A percentile compares a stretch with the other conserved stretches of the same genome.
These are phyloP conservation scores for Fraxinus platypoda DNA, from an alignment of 305 asterid genomes.

Conservation along the genomic window DNA sequence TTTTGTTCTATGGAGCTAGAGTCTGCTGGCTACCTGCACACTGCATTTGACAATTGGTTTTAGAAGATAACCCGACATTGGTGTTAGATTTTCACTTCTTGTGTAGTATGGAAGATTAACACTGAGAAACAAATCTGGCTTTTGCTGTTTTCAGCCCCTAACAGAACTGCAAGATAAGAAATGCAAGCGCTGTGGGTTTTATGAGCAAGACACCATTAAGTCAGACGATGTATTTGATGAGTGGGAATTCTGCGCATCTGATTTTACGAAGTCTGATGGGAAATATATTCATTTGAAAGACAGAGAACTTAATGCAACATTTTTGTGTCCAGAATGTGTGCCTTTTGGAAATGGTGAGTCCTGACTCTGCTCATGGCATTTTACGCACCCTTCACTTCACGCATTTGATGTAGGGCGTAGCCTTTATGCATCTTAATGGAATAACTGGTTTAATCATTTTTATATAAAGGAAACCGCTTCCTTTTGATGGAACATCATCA, in stretches of 20 bases:
- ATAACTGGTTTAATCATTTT: background rate
- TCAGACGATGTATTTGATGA: conserved; percentile 66
- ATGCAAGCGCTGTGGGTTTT: conserved; percentile 90
- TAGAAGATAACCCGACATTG: background rate
- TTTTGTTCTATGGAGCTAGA: background rate
- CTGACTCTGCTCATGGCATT: conserved; percentile 4
- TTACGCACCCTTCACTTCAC: conserved; percentile 1
- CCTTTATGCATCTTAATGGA: background rate
- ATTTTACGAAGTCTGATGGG: conserved; percentile 61
- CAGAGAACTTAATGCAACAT: conserved; percentile 68
- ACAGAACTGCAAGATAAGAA: conserved; percentile 51
- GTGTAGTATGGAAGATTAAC: background rate
- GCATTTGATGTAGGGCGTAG: background rate
- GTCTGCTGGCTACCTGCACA: background rate
- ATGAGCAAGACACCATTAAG: conserved; percentile 60
- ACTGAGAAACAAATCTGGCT: background rate
- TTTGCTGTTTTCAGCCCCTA: conserved; percentile 58
- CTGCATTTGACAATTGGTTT: background rate
- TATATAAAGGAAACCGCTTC: background rate
- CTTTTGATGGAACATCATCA: background rate
- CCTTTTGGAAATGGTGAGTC: conserved; percentile 44
- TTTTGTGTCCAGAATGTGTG: conserved; percentile 66
- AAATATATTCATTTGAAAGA: conserved; percentile 52
- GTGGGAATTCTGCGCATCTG: conserved; percentile 91
- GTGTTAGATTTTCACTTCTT: background rate